Base-by-base conservation (phyloP, 805 yeast genomes). In the Candida ulmi region DNA sequence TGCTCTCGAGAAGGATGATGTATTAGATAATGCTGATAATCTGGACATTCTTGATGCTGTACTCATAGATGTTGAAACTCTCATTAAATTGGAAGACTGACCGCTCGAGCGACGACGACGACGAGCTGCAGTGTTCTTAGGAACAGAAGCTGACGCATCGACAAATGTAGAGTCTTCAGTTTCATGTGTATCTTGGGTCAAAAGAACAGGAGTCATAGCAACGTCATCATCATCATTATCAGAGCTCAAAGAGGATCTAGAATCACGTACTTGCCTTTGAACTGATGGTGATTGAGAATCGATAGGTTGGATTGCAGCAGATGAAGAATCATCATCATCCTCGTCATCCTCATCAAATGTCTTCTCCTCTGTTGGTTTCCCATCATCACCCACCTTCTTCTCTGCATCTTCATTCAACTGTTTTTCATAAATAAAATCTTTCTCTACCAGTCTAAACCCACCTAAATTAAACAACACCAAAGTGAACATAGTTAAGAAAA, bases 391-490 rank as follows among this genome's bases (percentile, higher is more conserved):
- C 11, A 27, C 36, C 5, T 33, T 42, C 13, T 23, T 34, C 24
- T 17, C 31, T 24, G 37, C 38, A 19, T 36, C 27, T 4, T 55
- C 56, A 19, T 45, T 26, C 11, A 37, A 41, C 18, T 51, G 46
- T 8, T 45, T 39, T 11, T 52, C 55, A 17, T 58, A 52, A 36
- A 72, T 65, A 52, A 86, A 83, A 56, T 87, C 96, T 58, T 74
- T 64, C 35, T 78, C 81, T 9, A 86, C 68, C 42, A 87, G 58
- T 44, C 78, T 66, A 58, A 78, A 80, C 29, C 84, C 74, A 6
- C 95, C 95, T 31, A 82, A 62, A 50, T 83, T 80, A 69, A 86
- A 87, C 57, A 83, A 76, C 47, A 71, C 62, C 29, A 83, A 63
- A 30, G 80, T 71, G 57, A 82, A 88, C 2, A 81, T 67, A 7